Evolutionary conservation across 2,329 filamentous ascomycete genomes (phyloP), one percentile per base, ranked within the genome.

Genomic region (Penicillium italicum): DNA sequence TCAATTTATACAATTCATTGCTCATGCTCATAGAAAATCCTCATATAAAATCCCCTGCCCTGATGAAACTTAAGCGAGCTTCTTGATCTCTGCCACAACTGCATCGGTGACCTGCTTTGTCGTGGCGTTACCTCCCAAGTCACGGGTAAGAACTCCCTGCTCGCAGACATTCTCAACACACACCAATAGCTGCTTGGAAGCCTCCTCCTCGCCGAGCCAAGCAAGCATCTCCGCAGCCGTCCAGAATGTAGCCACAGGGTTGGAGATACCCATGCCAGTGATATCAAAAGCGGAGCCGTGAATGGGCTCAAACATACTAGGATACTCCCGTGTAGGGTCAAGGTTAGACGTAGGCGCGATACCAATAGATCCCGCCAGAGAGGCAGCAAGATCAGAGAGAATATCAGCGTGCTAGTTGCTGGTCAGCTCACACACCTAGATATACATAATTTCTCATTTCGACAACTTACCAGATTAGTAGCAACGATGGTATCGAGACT

Each of bases 271-370:
- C 63, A 83, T 81, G 3, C 85, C 84, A 1, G 82, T 82, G 52
- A 88, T 87, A 59, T 87, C 85, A 4, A 83, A 84, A 0, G 84
- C 85, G 28, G 80, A 84, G 10, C 84, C 85, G 59, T 87, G 84
- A 34, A 85, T 82, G 12, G 84, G 83, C 72, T 86, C 83, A 57
- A 85, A 86, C 74, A 86, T 81, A 55, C 80, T 83, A 0, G 85
- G 85, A 57, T 84, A 81, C 60, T 79, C 66, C 16, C 82, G 75
- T 2, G 81, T 84, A 1, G 86, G 86, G 61, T 89, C 86, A 1
- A 89, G 76, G 62, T 88, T 89, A 46, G 80, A 83, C 0, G 86
- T 88, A 3, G 87, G 86, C 4, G 87, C 87, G 55, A 90, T 89
- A 9, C 87, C 86, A 57, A 90, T 89, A 2, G 82, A 86, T 0